Evolutionary conservation across 2,329 filamentous ascomycete genomes (phyloP).

Genomic region (Apiospora phragmitis): DNA sequence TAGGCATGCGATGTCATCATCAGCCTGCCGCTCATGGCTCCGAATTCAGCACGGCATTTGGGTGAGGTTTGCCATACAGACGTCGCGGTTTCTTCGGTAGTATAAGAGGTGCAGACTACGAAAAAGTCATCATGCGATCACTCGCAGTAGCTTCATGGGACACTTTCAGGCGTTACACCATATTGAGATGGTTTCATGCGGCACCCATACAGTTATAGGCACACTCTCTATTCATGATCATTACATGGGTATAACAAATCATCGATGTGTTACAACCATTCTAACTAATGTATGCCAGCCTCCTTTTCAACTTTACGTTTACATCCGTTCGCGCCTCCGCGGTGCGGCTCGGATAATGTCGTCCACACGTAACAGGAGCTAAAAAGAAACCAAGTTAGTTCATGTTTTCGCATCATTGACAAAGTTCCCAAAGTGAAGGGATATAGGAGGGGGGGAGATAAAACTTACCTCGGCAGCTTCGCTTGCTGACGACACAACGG

Average conservation of each 20-base stretch:
- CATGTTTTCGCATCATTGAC: constrained; percentile 18
- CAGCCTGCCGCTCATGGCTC: no score
- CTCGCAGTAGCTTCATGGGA: not conserved
- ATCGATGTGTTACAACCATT: constrained; percentile 16
- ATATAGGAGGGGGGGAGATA: not conserved
- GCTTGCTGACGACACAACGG: constrained; percentile 94
- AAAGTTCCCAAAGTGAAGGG: not conserved
- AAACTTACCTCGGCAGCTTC: constrained; percentile 88
- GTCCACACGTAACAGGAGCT: constrained; percentile 91
- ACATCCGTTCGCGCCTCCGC: constrained; percentile 76
- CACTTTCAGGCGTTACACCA: not conserved
- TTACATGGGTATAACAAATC: constrained; percentile 17
- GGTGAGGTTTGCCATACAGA: no score
- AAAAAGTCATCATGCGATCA: not conserved
- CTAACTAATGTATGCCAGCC: constrained; percentile 7
- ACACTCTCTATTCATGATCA: constrained; percentile 13
- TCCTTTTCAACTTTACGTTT: constrained; percentile 19
- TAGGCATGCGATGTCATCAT: no score
- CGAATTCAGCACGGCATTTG: no score
- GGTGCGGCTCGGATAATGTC: constrained; percentile 97
- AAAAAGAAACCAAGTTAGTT: constrained; percentile 18
- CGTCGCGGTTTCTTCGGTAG: no score
- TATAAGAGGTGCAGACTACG: no score
- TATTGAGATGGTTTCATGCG: not conserved
- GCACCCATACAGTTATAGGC: not conserved